phyloP scores from a whole-genome alignment of 2,329 filamentous ascomycete genomes.

The Amylocarpus encephaloides region DNA sequence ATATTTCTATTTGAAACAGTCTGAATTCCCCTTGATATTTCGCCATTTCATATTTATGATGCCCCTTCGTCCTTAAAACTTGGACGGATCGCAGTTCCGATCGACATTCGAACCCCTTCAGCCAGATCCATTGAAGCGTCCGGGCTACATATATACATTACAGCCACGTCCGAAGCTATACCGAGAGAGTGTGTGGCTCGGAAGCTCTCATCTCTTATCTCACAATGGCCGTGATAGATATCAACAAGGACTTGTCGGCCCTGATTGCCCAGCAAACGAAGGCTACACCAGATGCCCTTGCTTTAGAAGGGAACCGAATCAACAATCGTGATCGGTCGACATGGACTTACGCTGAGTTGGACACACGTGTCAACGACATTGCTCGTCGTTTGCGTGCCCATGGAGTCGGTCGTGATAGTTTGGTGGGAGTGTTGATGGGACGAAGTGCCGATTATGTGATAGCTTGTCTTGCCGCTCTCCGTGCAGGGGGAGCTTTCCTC shows the following conservation, averaged over 20 bases:
- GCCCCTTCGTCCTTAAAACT: too few species aligned
- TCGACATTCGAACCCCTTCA: too few species aligned
- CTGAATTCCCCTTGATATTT: conserved; percentile 12
- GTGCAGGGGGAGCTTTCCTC: conserved; percentile 72
- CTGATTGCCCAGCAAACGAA: conserved; percentile 65
- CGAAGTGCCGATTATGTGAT: conserved; percentile 75
- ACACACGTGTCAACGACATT: conserved; percentile 59
- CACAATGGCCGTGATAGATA: conserved; percentile 61
- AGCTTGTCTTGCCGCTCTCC: conserved; percentile 69
- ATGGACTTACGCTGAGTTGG: conserved; percentile 69
- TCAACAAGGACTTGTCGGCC: conserved; percentile 63
- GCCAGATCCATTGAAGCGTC: too few species aligned
- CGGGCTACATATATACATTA: too few species aligned
- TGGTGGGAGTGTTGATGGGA: conserved; percentile 70
- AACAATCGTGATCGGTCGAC: conserved; percentile 31
- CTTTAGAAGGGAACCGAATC: conserved; percentile 61
- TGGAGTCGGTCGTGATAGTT: conserved; percentile 65
- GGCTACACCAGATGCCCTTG: conserved; percentile 61
- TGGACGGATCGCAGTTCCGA: too few species aligned
- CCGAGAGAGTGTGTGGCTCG: too few species aligned
- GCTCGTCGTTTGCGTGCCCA: conserved; percentile 56
- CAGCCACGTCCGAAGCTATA: too few species aligned
- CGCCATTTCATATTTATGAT: too few species aligned
- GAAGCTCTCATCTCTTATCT: too few species aligned
- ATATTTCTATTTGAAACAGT: background rate